Base-by-base conservation (phyloP, 208 protist species). In the Angomonas desouzai region DNA sequence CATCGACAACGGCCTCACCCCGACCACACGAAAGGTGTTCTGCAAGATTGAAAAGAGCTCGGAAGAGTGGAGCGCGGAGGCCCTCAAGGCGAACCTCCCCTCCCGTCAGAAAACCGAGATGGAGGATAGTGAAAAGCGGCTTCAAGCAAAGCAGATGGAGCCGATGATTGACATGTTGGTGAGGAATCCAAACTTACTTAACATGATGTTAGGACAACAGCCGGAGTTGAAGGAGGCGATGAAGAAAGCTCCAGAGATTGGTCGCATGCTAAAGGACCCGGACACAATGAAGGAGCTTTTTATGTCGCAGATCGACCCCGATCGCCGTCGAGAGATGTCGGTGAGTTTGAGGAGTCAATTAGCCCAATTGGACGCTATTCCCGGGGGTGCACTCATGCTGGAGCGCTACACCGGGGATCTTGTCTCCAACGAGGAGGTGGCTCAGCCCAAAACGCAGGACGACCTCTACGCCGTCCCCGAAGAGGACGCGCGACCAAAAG, bases 281-380 rank as follows among this genome's bases (percentile, higher is more conserved):
- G 81, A 91, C 2, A 83, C 67, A n/a, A 29, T 95, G n/a, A 89
- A 89, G 40, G 75, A 71, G 20, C 30, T 95, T 0, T 68, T 95
- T 16, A 77, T 90, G 73, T 74, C 80, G 1, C 76, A 83, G 49
- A 60, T 93, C 22, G 79, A 95, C 59, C 86, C 86, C 23, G 75
- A 91, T 53, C 75, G 74, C 1, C 64, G 71, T 29, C 77, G 79
- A 1, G 70, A 81, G 53, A 79, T 89, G 77, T 74, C 67, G 51
- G 72, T 74, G 38, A 77, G 56, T 32, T 47, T 80, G 20, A 68
- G 86, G 48, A 66, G 90, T 53, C 85, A 91, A 47, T 40, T 91
- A 18, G 79, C 84, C 11, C 89, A 92, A 45, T 49, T 95, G 28
- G 77, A 70, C 27, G 68, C 76, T 22, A 74, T 87, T 29, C 86